Evolutionary conservation across 331 rosid genomes (phyloP).

Genomic region (Erythrophleum ivorense): DNA sequence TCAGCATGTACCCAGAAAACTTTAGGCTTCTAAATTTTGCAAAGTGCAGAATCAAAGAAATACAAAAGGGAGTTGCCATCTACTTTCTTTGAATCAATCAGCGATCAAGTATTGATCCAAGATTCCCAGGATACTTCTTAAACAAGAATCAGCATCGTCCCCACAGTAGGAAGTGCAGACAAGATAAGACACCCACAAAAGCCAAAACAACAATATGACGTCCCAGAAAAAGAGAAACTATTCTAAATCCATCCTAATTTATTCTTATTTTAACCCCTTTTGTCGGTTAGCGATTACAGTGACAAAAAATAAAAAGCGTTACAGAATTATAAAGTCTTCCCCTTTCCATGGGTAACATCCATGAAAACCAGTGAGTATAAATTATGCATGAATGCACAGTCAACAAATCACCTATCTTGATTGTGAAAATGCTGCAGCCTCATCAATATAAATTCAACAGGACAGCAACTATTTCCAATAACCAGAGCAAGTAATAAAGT

Average conservation of each 20-base stretch:
- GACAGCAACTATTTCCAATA: neutral
- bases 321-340: constrained; percentile 11
- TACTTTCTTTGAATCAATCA: neutral
- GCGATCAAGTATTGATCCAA: neutral
- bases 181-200: neutral
- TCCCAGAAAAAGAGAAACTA: neutral
- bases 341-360: neutral
- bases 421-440: constrained; percentile 20
- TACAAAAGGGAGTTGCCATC: neutral
- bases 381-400: neutral
- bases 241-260: neutral
- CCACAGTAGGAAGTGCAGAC: neutral
- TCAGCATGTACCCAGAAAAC: neutral
- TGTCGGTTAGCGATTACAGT: constrained; percentile 2
- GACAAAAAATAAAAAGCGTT: neutral
- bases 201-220: neutral
- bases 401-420: constrained; percentile 8
- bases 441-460: neutral
- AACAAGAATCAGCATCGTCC: neutral
- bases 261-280: neutral
- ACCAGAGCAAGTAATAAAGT: constrained; percentile 13
- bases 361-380: neutral
- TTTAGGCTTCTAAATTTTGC: constrained; percentile 8
- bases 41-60: constrained; percentile 2
- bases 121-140: neutral